phyloP scores from a whole-genome alignment of 805 yeast genomes.

The Nadsonia fulvescens region DNA sequence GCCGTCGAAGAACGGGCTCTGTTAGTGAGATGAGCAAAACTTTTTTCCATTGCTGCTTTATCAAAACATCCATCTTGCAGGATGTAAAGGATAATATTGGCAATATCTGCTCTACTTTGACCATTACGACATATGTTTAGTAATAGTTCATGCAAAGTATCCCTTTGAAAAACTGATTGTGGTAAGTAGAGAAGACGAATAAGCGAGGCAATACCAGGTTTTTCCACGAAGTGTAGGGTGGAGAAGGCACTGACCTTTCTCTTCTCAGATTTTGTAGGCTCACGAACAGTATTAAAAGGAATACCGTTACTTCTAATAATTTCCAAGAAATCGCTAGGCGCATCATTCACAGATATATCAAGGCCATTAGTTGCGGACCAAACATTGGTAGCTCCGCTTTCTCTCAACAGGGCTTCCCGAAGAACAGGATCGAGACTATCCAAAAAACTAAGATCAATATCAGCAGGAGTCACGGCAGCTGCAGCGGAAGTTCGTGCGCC shows the following conservation, averaged over 20 bases:
- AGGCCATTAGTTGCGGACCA: too few relatives aligned
- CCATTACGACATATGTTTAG: conserved; percentile 54
- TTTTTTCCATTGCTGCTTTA: conserved; percentile 40
- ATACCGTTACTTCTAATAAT: too few relatives aligned
- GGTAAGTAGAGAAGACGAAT: conserved; percentile 58
- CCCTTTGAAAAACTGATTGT: conserved; percentile 37
- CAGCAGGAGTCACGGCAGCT: conserved; percentile 10
- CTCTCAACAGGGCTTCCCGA: conserved; percentile 16
- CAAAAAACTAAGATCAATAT: conserved; percentile 15
- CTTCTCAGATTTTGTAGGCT: too few relatives aligned
- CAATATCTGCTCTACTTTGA: conserved; percentile 59
- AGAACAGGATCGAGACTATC: conserved; percentile 18
- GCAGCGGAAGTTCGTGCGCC: too few relatives aligned
- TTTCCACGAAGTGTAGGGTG: conserved; percentile 50
- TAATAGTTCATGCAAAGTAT: conserved; percentile 44
- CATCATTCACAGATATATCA: too few relatives aligned
- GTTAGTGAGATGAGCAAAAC: conserved; percentile 37
- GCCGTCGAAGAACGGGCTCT: conserved; percentile 4
- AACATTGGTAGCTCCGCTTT: too few relatives aligned
- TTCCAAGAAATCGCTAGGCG: too few relatives aligned
- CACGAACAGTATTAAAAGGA: too few relatives aligned
- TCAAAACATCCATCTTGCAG: conserved; percentile 59
- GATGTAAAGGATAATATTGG: conserved; percentile 47
- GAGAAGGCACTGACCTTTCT: conserved; percentile 12
- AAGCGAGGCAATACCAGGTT: conserved; percentile 56